Percentiles rank a stretch among this genome's conserved stretches.
Conservation (phyloP, 495 filamentous ascomycete genomes). For the Annulohypoxylon stygium region DNA sequence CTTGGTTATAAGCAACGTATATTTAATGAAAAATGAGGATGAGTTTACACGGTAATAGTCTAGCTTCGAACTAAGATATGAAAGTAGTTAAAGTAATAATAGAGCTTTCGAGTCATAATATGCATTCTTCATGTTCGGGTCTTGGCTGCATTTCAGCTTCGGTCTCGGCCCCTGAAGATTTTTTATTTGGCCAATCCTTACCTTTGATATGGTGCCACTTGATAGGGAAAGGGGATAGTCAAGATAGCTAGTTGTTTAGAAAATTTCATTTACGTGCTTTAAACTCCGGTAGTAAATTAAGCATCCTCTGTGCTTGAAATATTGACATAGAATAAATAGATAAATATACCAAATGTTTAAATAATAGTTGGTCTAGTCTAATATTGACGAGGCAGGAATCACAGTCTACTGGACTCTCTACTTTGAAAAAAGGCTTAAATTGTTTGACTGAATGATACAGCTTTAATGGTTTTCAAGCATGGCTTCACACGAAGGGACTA, state of each 20-base stretch:
- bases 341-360: too few species aligned
- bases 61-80: neutral
- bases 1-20: neutral
- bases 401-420: too few species aligned
- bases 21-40: neutral
- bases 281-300: neutral
- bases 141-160: slow-evolving; percentile 44
- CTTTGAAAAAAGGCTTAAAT: too few species aligned
- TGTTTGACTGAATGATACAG: too few species aligned
- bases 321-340: too few species aligned
- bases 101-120: neutral
- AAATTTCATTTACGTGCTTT: neutral
- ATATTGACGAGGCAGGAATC: neutral
- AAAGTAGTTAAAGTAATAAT: neutral
- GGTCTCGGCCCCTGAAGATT: slow-evolving; percentile 17
- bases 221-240: slow-evolving; percentile 8
- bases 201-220: slow-evolving; percentile 1
- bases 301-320: neutral
- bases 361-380: neutral
- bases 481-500: neutral
- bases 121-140: neutral
- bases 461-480: neutral
- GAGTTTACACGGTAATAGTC: neutral
- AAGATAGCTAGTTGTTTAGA: neutral
- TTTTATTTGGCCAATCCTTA: slow-evolving; percentile 15